Conservation (phyloP, 257 asterid species). For the Thymus quinquecostatus region DNA sequence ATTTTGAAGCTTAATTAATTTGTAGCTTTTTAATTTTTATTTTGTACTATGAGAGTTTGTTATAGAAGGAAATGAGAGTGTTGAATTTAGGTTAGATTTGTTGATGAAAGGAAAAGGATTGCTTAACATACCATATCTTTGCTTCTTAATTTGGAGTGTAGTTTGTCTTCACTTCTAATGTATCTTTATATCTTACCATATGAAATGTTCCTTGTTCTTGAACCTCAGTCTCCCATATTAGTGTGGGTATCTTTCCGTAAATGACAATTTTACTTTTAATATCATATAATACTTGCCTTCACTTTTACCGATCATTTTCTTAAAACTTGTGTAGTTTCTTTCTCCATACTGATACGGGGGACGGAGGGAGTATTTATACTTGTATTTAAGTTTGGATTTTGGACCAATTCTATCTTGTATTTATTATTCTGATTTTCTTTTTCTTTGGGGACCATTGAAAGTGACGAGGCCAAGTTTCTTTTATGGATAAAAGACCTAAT, state of each 20-base stretch:
- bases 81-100: not conserved
- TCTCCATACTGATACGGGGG: too few species aligned
- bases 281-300: too few species aligned
- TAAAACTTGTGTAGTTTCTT: too few species aligned
- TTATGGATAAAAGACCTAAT: conserved; percentile 31
- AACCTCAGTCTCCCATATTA: not conserved
- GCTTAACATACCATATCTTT: conserved; percentile 44
- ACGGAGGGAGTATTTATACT: too few species aligned
- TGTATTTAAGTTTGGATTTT: not conserved
- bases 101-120: conserved; percentile 43
- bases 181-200: conserved; percentile 17
- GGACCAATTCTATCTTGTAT: conserved; percentile 21
- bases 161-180: conserved; percentile 38
- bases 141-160: not conserved
- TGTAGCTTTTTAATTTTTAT: conserved; percentile 21
- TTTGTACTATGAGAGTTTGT: conserved; percentile 13
- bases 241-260: too few species aligned
- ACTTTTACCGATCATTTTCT: too few species aligned
- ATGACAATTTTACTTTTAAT: too few species aligned
- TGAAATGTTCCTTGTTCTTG: conserved; percentile 31
- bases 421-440: conserved; percentile 22
- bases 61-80: conserved; percentile 29
- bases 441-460: conserved; percentile 39
- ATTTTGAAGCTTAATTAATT: conserved; percentile 14
- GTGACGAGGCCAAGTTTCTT: conserved; percentile 36